Conservation (phyloP, 768 basidiomycete species). For the Rhizopogon sp. region DNA sequence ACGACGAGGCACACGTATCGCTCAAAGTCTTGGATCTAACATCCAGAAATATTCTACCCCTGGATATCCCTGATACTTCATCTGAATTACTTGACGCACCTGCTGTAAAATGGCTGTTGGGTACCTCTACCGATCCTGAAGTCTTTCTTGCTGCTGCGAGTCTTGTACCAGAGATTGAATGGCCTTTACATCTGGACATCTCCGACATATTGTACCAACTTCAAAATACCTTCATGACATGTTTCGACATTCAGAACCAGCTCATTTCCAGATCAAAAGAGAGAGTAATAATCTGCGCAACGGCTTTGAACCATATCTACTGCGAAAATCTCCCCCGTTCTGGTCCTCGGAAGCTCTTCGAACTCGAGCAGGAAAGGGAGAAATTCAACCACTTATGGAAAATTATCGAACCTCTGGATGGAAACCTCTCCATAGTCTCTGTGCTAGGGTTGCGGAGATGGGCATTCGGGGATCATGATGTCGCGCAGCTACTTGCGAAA, state of each 20-base stretch:
- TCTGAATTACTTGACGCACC: background rate
- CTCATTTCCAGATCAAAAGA: background rate
- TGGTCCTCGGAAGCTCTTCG: background rate
- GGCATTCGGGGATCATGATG: background rate
- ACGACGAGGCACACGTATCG: background rate
- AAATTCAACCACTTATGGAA: background rate
- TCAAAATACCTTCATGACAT: background rate
- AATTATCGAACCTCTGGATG: background rate
- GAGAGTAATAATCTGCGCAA: background rate
- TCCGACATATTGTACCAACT: background rate
- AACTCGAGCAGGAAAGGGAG: background rate
- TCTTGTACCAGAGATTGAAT: background rate
- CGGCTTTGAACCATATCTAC: background rate
- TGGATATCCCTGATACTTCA: background rate
- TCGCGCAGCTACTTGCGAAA: background rate
- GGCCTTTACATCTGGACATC: background rate
- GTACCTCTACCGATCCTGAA: constrained; percentile 14
- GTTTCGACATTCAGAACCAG: background rate
- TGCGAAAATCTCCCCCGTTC: background rate
- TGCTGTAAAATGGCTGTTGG: constrained; percentile 13
- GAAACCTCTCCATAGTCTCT: background rate
- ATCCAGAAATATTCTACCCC: background rate
- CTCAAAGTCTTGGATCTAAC: background rate
- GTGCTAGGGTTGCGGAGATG: background rate
- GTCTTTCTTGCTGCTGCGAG: background rate